These are phyloP conservation scores for Lactarius evosmus DNA, from an alignment of 768 basidiomycete species.

Conservation along the genomic window DNA sequence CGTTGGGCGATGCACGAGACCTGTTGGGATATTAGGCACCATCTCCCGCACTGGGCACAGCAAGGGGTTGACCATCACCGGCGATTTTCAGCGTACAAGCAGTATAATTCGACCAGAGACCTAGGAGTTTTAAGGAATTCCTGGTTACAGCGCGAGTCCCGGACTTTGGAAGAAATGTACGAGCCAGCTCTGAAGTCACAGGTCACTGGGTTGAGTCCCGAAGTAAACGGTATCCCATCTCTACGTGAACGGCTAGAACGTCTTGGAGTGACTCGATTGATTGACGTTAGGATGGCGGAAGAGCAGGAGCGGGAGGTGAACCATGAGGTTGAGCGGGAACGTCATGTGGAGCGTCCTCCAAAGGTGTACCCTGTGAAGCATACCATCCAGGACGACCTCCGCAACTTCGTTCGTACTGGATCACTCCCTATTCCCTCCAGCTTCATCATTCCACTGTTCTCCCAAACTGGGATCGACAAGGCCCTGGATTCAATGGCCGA, in stretches of 20 bases:
- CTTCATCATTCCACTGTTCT: background rate
- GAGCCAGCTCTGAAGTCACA: background rate
- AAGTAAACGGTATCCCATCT: background rate
- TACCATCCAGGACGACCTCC: background rate
- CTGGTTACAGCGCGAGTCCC: slow-evolving; percentile 1
- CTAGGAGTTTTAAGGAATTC: background rate
- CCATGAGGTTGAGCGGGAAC: background rate
- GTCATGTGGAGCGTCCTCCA: background rate
- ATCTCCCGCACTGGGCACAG: slow-evolving; percentile 6
- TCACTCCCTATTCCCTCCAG: background rate
- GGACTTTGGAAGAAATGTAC: slow-evolving; percentile 10
- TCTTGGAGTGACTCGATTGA: background rate
- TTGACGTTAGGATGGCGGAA: background rate
- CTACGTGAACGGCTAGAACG: background rate
- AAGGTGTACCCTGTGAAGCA: background rate
- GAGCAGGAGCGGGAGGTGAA: slow-evolving; percentile 2
- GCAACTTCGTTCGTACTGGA: background rate
- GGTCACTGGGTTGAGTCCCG: background rate
- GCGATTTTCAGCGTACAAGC: background rate
- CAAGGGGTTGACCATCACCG: slow-evolving; percentile 8
- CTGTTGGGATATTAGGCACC: slow-evolving; percentile 2
- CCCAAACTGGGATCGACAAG: background rate
- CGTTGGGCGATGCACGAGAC: background rate
- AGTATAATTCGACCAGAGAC: background rate
- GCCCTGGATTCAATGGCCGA: background rate